Evolutionary conservation across 1,284 basidiomycete genomes (phyloP).

Genomic region (Cutaneotrichosporon sp.): DNA sequence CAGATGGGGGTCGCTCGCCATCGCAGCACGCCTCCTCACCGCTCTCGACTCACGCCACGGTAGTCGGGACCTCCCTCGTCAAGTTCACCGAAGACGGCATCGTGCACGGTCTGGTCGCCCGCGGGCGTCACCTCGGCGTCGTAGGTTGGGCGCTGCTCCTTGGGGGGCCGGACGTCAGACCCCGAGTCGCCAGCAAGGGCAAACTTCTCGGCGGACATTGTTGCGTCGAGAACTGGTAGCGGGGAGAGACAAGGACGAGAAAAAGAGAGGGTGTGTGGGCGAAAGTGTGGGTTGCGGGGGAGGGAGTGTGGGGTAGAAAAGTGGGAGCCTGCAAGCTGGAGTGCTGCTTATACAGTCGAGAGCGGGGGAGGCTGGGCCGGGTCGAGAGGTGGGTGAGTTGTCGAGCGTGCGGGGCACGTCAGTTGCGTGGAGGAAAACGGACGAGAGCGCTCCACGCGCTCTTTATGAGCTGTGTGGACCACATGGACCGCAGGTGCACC

Average conservation of each 20-base stretch:
- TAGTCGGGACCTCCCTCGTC: slow-evolving; percentile 36
- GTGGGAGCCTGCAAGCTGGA: neutral
- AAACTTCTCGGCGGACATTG: neutral
- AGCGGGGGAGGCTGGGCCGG: neutral
- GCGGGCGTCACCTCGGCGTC: slow-evolving; percentile 22
- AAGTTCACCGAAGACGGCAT: slow-evolving; percentile 40
- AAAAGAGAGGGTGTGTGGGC: neutral
- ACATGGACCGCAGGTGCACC: neutral
- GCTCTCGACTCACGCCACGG: slow-evolving; percentile 27
- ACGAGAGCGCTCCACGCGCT: neutral
- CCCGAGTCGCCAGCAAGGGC: neutral
- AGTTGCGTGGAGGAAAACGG: neutral
- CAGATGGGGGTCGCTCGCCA: neutral
- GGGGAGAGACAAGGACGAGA: too few relatives aligned
- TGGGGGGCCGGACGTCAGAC: neutral
- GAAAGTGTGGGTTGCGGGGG: neutral
- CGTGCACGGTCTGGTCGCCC: slow-evolving; percentile 16
- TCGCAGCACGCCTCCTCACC: neutral
- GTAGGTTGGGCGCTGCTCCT: slow-evolving; percentile 11
- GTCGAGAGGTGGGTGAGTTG: neutral
- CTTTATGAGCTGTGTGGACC: neutral
- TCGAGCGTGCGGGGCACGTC: neutral
- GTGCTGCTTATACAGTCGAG: neutral
- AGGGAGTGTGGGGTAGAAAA: neutral
- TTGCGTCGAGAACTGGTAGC: neutral